Base-by-base conservation (phyloP, 1,284 basidiomycete genomes). In the Volvariella surrecta region DNA sequence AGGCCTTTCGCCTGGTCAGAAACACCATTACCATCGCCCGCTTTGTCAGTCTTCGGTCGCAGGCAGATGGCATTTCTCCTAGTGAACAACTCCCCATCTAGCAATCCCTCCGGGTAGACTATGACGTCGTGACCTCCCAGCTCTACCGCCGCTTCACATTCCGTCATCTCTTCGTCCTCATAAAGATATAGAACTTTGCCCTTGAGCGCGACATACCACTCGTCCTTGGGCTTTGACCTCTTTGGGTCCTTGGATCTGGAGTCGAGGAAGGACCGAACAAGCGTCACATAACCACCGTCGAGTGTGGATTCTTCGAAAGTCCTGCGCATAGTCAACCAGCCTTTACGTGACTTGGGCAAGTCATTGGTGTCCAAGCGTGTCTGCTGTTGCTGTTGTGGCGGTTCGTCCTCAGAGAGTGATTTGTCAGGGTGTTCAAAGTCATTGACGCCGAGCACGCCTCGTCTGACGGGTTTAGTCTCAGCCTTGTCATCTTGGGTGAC, bases 131-230 rank as follows among this genome's bases (percentile, higher is more conserved):
- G 86, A 7, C 78, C 64, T 39, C 79, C 70, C 40, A 96, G 65
- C 58, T 92, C 83, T 40, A 97, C 76, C 9, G 82, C 91, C 2
- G 83, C 89, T 54, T 85, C 82, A 62, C 88, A 91, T 54, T 95
- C 90, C 37, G 74, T 74, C 79, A 89, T 87, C 19, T 70, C 72
- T 62, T 94, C 89, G 61, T 92, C 87, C 60, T 94, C 89, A 64
- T 95, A 95, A 16, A 97, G 67, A 61, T 90, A 96, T 17, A 97
- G 68, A 28, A 93, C 82, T 52, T 78, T 82, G 37, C 88, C 88
- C 70, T 94, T 95, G 56, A 96, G 73, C 2, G 83, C 86, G 43
- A 83, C 82, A 60, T 82, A 94, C 79, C 87, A 95, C 72, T 76
- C 83, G 59, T 95, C 91, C 62, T 87, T 89, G 13, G 89, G 88